phyloP scores from a whole-genome alignment of 441 rosid genomes.

The Populus trichocarpa region DNA sequence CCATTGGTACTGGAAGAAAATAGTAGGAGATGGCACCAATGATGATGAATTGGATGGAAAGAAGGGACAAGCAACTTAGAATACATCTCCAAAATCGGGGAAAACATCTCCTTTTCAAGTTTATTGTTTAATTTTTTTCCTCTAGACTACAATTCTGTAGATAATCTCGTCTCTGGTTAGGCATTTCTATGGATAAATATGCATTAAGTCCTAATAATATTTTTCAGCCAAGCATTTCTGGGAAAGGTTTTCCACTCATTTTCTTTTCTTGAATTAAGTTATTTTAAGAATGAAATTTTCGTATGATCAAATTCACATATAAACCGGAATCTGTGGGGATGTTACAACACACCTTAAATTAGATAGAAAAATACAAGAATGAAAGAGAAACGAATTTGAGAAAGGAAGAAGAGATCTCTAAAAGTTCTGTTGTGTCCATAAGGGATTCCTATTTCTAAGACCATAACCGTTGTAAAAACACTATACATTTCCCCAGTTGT shows the following conservation, averaged over 20 bases:
- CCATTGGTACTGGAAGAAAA: too few species aligned
- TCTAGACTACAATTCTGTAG: too few species aligned
- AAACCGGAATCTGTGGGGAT: too few species aligned
- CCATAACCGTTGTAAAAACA: not conserved
- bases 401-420: not conserved
- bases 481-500: not conserved
- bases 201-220: too few species aligned
- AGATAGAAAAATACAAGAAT: not conserved
- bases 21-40: constrained; percentile 21
- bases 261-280: not conserved
- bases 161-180: too few species aligned
- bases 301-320: not conserved
- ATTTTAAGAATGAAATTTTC: not conserved
- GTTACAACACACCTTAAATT: too few species aligned
- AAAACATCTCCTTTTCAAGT: too few species aligned
- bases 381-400: not conserved
- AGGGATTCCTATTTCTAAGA: not conserved
- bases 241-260: not conserved
- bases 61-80: not conserved
- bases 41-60: not conserved
- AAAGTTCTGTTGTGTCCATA: not conserved
- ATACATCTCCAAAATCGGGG: too few species aligned
- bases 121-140: too few species aligned
- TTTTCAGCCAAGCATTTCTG: not conserved
- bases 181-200: too few species aligned